These are phyloP conservation scores for Kodamaea suecica DNA, from an alignment of 1,139 yeast species.

Conservation along the genomic window DNA sequence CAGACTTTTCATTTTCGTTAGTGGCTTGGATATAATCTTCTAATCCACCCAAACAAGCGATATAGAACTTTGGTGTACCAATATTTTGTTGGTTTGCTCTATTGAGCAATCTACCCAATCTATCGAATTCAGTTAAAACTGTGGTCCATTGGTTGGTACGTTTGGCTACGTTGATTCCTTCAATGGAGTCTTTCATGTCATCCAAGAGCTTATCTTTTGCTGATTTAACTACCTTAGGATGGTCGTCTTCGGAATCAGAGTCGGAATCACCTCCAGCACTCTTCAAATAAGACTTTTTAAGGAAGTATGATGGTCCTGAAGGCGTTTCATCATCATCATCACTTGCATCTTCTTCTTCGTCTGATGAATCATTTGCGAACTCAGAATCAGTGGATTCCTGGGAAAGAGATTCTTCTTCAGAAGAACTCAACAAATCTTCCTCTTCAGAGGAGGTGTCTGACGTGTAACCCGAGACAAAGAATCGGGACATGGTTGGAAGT, in stretches of 20 bases:
- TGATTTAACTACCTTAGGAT: constrained; percentile 82
- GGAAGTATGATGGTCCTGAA: constrained; percentile 56
- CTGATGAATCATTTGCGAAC: constrained; percentile 28
- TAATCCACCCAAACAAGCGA: constrained; percentile 66
- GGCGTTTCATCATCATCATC: constrained; percentile 43
- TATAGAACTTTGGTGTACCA: constrained; percentile 66
- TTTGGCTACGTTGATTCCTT: constrained; percentile 67
- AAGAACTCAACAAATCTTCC: constrained; percentile 67
- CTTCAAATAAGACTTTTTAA: constrained; percentile 52
- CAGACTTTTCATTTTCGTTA: constrained; percentile 55
- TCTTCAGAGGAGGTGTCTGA: constrained; percentile 73
- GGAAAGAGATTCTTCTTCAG: constrained; percentile 61
- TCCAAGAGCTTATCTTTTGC: constrained; percentile 91
- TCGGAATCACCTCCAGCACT: constrained; percentile 53
- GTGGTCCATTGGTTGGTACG: constrained; percentile 78
- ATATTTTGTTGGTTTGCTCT: constrained; percentile 75
- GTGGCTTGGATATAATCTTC: constrained; percentile 66
- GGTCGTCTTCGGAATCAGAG: constrained; percentile 59
- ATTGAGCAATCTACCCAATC: constrained; percentile 60
- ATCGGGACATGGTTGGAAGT: constrained; percentile 57
- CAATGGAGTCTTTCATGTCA: constrained; percentile 71
- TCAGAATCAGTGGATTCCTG: constrained; percentile 40
- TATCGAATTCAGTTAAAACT: constrained; percentile 76
- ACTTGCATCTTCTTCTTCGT: constrained; percentile 39
- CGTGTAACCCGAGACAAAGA: constrained; percentile 64